A percentile compares a stretch with the other conserved stretches of the same genome.
Conservation (phyloP, 176 grass and related monocot species). For the Zea mays region DNA sequence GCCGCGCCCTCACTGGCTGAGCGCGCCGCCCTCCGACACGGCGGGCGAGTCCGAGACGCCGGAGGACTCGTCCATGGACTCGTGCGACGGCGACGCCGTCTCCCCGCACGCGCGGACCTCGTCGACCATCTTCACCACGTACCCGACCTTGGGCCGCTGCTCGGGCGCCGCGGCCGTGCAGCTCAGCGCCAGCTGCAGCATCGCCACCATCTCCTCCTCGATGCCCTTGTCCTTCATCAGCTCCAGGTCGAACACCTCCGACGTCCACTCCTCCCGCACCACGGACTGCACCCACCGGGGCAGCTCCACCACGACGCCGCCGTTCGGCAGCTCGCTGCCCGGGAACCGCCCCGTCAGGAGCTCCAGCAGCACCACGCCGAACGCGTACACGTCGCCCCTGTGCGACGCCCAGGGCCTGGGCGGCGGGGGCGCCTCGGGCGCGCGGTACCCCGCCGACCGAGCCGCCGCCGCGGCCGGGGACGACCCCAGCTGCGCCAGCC, state of each 20-base stretch:
- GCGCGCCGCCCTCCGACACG: slow-evolving; percentile 32
- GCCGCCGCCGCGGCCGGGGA: slow-evolving; percentile 28
- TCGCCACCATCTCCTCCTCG: slow-evolving; percentile 95
- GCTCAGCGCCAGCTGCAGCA: slow-evolving; percentile 86
- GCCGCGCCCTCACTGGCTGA: slow-evolving; percentile 39
- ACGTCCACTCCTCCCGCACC: slow-evolving; percentile 96
- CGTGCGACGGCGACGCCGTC: slow-evolving; percentile 60
- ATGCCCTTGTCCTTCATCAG: slow-evolving; percentile 97
- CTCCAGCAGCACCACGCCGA: slow-evolving; percentile 92
- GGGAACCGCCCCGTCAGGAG: slow-evolving; percentile 71
- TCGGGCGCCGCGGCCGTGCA: slow-evolving; percentile 57
- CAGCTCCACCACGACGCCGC: slow-evolving; percentile 52
- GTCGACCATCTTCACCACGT: slow-evolving; percentile 85
- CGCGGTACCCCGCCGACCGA: slow-evolving; percentile 59
- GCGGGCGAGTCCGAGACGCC: slow-evolving; percentile 58
- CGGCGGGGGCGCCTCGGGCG: slow-evolving; percentile 66
- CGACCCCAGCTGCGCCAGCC: slow-evolving; percentile 66
- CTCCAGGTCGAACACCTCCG: slow-evolving; percentile 99
- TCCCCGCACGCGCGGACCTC: slow-evolving; percentile 64
- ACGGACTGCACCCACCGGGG: slow-evolving; percentile 96
- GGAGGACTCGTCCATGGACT: slow-evolving; percentile 76
- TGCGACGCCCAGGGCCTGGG: slow-evolving; percentile 79
- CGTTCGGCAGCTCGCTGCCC: slow-evolving; percentile 41
- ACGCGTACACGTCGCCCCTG: slow-evolving; percentile 85
- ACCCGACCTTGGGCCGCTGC: slow-evolving; percentile 82